Conservation (phyloP, 192 early-diverging fungal genomes). For the Ambispora gerdemannii region DNA sequence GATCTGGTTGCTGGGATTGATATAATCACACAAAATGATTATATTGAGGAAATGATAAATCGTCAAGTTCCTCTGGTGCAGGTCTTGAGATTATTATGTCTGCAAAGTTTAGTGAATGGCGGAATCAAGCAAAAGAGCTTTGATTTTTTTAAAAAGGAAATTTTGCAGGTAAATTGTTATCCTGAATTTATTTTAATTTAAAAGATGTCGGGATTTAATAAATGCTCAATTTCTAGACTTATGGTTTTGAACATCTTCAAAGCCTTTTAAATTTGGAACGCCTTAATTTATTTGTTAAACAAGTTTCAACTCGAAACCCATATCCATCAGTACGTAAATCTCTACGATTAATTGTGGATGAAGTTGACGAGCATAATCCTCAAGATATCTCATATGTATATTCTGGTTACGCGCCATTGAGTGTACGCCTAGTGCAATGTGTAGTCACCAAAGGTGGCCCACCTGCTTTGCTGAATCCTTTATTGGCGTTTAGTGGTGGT, state of each 20-base stretch:
- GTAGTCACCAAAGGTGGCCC: slow-evolving; percentile 40
- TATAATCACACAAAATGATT: slow-evolving; percentile 66
- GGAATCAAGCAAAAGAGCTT: slow-evolving; percentile 80
- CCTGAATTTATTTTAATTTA: background rate
- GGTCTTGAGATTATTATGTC: slow-evolving; percentile 76
- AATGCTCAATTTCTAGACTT: slow-evolving; percentile 59
- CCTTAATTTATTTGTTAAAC: slow-evolving; percentile 62
- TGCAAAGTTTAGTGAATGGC: slow-evolving; percentile 80
- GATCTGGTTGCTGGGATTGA: slow-evolving; percentile 72
- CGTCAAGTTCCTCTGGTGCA: slow-evolving; percentile 67
- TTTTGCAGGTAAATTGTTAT: slow-evolving; percentile 59
- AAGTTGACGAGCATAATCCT: slow-evolving; percentile 80
- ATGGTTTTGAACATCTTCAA: slow-evolving; percentile 85
- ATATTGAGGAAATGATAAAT: slow-evolving; percentile 84
- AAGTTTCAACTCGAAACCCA: slow-evolving; percentile 44
- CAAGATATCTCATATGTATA: slow-evolving; percentile 91
- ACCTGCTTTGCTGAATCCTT: slow-evolving; percentile 21
- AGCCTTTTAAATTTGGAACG: slow-evolving; percentile 78
- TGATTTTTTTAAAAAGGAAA: slow-evolving; percentile 79
- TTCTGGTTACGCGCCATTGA: slow-evolving; percentile 91
- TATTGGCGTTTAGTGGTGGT: slow-evolving; percentile 29
- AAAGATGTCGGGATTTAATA: background rate
- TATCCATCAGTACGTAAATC: slow-evolving; percentile 63
- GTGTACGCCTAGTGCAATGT: slow-evolving; percentile 85
- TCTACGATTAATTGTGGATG: slow-evolving; percentile 79